phyloP scores from a whole-genome alignment of 352 stramenopile species.

The Globisporangium abappressorium region DNA sequence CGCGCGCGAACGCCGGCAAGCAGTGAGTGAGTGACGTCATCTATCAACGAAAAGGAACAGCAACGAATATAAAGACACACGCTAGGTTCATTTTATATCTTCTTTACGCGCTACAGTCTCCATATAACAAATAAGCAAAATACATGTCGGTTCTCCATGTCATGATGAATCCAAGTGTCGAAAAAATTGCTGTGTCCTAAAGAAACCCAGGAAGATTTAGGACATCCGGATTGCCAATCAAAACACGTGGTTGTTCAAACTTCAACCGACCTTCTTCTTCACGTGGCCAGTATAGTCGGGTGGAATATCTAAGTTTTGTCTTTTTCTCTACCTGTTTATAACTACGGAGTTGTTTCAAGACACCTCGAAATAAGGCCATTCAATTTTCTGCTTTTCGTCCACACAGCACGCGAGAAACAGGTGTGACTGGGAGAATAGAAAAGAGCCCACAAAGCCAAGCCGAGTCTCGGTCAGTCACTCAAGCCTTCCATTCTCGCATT shows the following conservation, averaged over 20 bases:
- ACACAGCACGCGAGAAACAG: background rate
- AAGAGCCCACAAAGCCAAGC: background rate
- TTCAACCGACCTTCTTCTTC: background rate
- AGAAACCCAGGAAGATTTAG: background rate
- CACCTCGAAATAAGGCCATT: too few relatives aligned
- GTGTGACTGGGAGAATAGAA: background rate
- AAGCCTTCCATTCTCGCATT: slow-evolving; percentile 13
- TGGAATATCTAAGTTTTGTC: background rate
- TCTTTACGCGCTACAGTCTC: background rate
- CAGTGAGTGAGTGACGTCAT: background rate
- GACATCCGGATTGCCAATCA: background rate
- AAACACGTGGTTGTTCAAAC: background rate
- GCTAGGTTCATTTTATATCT: background rate
- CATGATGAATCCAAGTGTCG: background rate
- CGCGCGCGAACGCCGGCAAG: slow-evolving; percentile 10
- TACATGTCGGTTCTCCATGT: too few relatives aligned
- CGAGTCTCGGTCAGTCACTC: too few relatives aligned
- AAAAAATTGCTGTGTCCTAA: background rate
- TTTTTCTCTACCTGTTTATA: too few relatives aligned
- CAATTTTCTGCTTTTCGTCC: slow-evolving; percentile 9
- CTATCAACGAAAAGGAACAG: background rate
- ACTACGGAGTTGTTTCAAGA: too few relatives aligned
- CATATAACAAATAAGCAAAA: background rate
- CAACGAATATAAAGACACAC: slow-evolving; percentile 4
- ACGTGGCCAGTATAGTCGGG: background rate